phyloP scores from a whole-genome alignment of 805 yeast genomes.

The Metschnikowia kofuensis region DNA sequence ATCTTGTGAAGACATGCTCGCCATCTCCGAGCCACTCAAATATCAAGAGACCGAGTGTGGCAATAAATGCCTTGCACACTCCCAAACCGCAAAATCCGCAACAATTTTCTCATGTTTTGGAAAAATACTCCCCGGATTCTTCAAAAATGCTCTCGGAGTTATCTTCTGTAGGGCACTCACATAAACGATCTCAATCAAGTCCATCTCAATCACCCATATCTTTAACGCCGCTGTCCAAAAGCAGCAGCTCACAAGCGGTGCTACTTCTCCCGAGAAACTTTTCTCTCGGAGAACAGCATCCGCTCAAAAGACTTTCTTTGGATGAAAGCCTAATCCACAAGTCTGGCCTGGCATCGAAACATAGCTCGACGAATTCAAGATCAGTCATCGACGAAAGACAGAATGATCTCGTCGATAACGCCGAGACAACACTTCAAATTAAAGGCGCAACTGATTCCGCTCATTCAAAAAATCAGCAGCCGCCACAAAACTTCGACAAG shows the following conservation, averaged over 20 bases:
- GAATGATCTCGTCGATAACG: background rate
- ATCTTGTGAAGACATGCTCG: background rate
- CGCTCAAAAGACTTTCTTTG: slow-evolving; percentile 24
- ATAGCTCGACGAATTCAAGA: slow-evolving; percentile 10
- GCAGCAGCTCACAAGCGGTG: slow-evolving; percentile 41
- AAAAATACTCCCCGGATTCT: slow-evolving; percentile 11
- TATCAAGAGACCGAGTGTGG: background rate
- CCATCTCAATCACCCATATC: slow-evolving; percentile 27
- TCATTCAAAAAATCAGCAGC: too few species aligned
- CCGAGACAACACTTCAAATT: background rate
- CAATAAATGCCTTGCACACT: slow-evolving; percentile 22
- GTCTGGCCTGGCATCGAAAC: background rate
- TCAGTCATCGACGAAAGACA: too few species aligned
- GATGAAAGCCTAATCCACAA: slow-evolving; percentile 7
- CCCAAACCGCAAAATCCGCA: slow-evolving; percentile 34
- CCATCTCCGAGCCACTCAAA: slow-evolving; percentile 1
- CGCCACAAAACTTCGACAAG: too few species aligned
- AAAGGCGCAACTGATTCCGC: background rate
- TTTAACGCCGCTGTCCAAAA: slow-evolving; percentile 8
- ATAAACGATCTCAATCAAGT: slow-evolving; percentile 32
- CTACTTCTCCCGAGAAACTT: slow-evolving; percentile 49
- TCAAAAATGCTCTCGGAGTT: slow-evolving; percentile 5
- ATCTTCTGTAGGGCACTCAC: slow-evolving; percentile 5
- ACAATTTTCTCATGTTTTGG: slow-evolving; percentile 9
- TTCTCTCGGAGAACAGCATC: slow-evolving; percentile 26